Base-by-base conservation (phyloP, 257 asterid genomes). In the Nicotiana sylvestris region DNA sequence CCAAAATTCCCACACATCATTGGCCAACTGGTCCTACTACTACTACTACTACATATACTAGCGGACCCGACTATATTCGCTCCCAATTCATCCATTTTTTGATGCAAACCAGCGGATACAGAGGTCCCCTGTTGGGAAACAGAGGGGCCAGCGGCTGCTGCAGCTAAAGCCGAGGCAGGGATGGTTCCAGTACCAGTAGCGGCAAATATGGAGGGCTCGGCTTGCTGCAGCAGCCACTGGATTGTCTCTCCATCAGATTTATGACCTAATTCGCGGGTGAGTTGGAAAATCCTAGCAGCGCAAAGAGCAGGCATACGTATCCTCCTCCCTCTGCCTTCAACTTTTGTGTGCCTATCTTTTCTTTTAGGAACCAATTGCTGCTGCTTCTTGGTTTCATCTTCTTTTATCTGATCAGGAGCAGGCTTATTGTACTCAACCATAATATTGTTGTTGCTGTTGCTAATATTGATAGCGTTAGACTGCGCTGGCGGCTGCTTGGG, bases 241-340 rank as follows among this genome's bases (percentile, higher is more conserved):
- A 92, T 90, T 9, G 97, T 92, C 81, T 90, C 96, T 0, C 96
- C 96, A 58, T 92, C 97, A 30, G 95, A 92, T 84, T 92, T 92
- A 84, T 92, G 97, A 66, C 97, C 97, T 85, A 91, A 88, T 87
- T 92, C 97, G 37, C 95, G 58, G 27, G 97, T 92, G 17, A 93
- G 88, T 77, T 93, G 95, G 32, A 93, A 93, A 51, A 93, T 93
- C 61, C 97, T 87, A 9, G 97, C 96, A 4, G 97, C 97, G 76
- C 93, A 91, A 0, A 93, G 89, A 29, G 97, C 97, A 1, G 97
- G 97, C 97, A 93, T 93, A 90, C 97, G 86, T 21, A 93, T 93
- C 76, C 97, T 84, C 68, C 97, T 84, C 37, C 97, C 97, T 32
- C 97, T 85, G 74, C 97, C 97, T 76, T 93, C 97, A 6, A 93